These are phyloP conservation scores for Solanum hybrid DNA, from an alignment of 305 asterid species.

Conservation along the genomic window DNA sequence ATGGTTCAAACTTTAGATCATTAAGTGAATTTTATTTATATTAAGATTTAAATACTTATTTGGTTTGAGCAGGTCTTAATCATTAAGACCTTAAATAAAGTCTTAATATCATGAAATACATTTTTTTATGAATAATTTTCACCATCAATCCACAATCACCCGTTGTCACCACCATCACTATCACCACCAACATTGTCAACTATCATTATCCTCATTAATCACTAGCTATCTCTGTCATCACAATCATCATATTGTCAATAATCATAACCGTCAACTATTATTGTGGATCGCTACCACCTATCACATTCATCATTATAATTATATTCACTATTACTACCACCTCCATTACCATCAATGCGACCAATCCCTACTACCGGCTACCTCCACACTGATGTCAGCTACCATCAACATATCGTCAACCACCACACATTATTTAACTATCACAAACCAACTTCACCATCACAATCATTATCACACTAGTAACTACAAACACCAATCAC, in stretches of 20 bases:
- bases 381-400: background rate
- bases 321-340: background rate
- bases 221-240: background rate
- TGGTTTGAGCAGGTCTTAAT: background rate
- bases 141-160: background rate
- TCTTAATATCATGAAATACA: background rate
- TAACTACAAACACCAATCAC: background rate
- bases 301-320: background rate
- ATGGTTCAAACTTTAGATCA: background rate
- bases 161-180: background rate
- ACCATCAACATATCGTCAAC: background rate
- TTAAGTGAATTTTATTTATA: background rate
- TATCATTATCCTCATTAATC: background rate
- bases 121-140: background rate
- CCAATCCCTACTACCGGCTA: background rate
- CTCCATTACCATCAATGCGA: background rate
- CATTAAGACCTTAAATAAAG: background rate
- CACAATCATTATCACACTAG: background rate
- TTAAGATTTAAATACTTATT: background rate
- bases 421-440: background rate
- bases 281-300: background rate
- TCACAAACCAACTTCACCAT: background rate
- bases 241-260: background rate
- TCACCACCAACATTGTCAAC: rapidly evolving
- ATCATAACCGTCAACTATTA: background rate